Evolutionary conservation across 2,329 filamentous ascomycete genomes (phyloP).

Genomic region (Escovopsis sp.): DNA sequence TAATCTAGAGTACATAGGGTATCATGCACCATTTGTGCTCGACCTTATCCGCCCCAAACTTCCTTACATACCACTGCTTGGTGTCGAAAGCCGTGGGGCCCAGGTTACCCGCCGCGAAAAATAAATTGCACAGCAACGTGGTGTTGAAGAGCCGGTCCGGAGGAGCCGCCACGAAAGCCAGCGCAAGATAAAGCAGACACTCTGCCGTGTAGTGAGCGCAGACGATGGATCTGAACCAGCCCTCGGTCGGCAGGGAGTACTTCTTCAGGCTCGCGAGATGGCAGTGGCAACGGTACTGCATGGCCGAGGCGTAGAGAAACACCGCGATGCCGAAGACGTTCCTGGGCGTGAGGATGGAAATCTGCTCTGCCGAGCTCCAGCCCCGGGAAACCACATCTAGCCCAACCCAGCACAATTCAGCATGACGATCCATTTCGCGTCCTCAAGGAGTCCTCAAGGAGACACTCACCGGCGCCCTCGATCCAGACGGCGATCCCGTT

Average conservation of each 20-base stretch:
- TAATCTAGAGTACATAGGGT: slow-evolving; percentile 44
- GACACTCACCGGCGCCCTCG: slow-evolving; percentile 54
- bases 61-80: slow-evolving; percentile 61
- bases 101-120: slow-evolving; percentile 68
- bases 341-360: slow-evolving; percentile 11
- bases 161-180: slow-evolving; percentile 63
- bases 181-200: slow-evolving; percentile 66
- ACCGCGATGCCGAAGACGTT: slow-evolving; percentile 36
- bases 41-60: slow-evolving; percentile 55
- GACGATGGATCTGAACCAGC: slow-evolving; percentile 56
- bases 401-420: not conserved
- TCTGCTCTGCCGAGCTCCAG: slow-evolving; percentile 14
- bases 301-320: slow-evolving; percentile 54
- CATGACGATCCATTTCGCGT: too few relatives aligned
- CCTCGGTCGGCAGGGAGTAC: slow-evolving; percentile 66
- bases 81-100: slow-evolving; percentile 69
- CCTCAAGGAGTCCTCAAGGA: not conserved
- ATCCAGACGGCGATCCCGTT: slow-evolving; percentile 72
- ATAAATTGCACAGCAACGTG: slow-evolving; percentile 53
- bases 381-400: slow-evolving; percentile 20
- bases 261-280: slow-evolving; percentile 59
- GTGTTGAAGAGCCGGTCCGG: slow-evolving; percentile 49
- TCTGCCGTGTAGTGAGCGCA: slow-evolving; percentile 91
- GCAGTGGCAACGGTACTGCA: slow-evolving; percentile 62
- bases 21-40: slow-evolving; percentile 60